Evolutionary conservation across 2,329 filamentous ascomycete species (phyloP).

Genomic region (Aspergillus nomiae): DNA sequence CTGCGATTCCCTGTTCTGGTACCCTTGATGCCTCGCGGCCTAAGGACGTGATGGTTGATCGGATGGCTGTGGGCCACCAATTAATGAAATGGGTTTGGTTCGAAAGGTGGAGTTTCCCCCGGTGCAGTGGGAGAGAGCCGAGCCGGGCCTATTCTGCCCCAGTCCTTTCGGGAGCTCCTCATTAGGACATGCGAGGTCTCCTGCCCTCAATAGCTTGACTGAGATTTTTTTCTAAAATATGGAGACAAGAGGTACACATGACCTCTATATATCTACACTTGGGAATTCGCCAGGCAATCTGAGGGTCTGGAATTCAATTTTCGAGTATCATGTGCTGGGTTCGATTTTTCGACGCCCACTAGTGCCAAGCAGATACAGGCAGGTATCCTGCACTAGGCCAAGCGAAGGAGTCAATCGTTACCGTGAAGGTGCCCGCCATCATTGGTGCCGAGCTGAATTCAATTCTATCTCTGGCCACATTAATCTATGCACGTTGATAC

Average conservation of each 20-base stretch:
- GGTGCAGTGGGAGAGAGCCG: neutral
- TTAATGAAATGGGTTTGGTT: neutral
- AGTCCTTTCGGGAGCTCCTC: neutral
- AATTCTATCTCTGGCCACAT: neutral
- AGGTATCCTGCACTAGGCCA: neutral
- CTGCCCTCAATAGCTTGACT: neutral
- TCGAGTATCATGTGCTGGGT: neutral
- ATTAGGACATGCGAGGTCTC: conserved; percentile 1
- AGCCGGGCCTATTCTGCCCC: neutral
- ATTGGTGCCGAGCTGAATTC: neutral
- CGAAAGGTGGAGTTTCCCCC: neutral
- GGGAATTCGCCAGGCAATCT: neutral
- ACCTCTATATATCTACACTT: neutral
- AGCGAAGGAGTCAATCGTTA: neutral
- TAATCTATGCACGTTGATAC: neutral
- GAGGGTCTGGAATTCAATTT: conserved; percentile 1
- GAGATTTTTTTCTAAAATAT: neutral
- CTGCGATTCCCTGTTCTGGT: neutral
- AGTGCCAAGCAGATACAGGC: neutral
- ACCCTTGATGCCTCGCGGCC: neutral
- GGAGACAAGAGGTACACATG: neutral
- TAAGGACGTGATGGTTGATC: neutral
- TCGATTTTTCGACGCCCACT: neutral
- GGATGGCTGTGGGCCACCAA: neutral
- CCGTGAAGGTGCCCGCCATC: too few relatives aligned